These are phyloP conservation scores for Coniochaeta hoffmannii DNA, from an alignment of 2,329 filamentous ascomycete species.

Conservation along the genomic window DNA sequence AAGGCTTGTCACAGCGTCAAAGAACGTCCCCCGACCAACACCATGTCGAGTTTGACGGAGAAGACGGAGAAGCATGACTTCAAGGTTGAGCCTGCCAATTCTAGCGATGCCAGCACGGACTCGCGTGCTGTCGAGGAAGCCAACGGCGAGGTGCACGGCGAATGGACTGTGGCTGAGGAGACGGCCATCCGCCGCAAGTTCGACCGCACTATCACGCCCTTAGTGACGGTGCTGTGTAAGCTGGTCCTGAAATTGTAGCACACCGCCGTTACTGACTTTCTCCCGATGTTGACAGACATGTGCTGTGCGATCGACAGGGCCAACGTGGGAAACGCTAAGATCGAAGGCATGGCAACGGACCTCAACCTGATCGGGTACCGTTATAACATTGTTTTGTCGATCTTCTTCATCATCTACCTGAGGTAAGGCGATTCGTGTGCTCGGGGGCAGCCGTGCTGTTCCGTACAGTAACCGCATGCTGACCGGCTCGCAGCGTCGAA, in stretches of 20 bases:
- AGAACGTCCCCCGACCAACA: background rate
- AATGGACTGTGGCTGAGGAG: constrained; percentile 6
- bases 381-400: constrained; percentile 7
- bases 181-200: constrained; percentile 7
- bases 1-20: background rate
- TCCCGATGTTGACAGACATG: constrained; percentile 5
- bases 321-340: constrained; percentile 8
- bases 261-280: background rate
- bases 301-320: constrained; percentile 7
- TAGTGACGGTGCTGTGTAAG: constrained; percentile 7
- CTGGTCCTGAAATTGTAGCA: background rate
- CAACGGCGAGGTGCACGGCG: background rate
- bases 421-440: background rate
- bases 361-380: constrained; percentile 6
- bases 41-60: constrained; percentile 5
- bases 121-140: constrained; percentile 2
- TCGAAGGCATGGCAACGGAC: constrained; percentile 6
- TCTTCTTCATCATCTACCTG: constrained; percentile 7
- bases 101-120: constrained; percentile 4
- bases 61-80: constrained; percentile 2
- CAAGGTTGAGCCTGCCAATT: constrained; percentile 4
- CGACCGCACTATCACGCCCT: constrained; percentile 4
- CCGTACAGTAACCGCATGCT: background rate
- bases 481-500: constrained; percentile 2
- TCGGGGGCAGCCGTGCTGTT: background rate